Conservation (phyloP, 2,329 filamentous ascomycete genomes). For the Zymoseptoria tritici region DNA sequence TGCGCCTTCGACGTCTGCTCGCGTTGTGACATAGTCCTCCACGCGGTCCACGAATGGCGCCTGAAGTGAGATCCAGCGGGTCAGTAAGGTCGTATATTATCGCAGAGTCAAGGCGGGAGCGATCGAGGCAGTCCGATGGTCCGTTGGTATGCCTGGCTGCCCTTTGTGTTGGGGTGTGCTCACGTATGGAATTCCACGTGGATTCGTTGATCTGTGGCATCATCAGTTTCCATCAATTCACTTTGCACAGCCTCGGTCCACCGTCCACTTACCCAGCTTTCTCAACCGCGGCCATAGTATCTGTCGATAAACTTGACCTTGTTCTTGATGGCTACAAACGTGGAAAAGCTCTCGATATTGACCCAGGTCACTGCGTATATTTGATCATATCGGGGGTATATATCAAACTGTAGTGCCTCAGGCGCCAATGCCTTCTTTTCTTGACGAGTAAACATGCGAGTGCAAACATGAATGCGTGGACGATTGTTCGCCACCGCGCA, state of each 20-base stretch:
- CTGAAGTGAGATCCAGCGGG: background rate
- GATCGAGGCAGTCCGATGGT: background rate
- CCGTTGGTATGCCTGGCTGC: background rate
- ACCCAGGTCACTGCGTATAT: background rate
- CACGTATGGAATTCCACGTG: conserved; percentile 66
- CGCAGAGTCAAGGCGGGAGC: background rate
- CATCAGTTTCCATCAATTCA: background rate
- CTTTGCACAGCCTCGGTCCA: background rate
- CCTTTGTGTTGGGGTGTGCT: background rate
- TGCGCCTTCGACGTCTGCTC: conserved; percentile 71
- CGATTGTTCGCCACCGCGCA: too few species aligned
- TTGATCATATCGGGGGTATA: background rate
- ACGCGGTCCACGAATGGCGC: conserved; percentile 83
- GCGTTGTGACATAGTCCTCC: conserved; percentile 75
- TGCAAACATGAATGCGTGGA: too few species aligned
- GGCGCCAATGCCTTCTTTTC: too few species aligned
- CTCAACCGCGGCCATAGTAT: conserved; percentile 3
- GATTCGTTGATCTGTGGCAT: conserved; percentile 51
- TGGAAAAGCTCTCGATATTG: background rate
- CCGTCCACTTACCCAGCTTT: conserved; percentile 7
- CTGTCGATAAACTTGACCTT: background rate
- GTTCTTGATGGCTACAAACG: background rate
- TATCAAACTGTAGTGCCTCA: background rate
- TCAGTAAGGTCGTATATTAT: background rate
- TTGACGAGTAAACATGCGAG: too few species aligned